A percentile compares a stretch with the other conserved stretches of the same genome.
phyloP scores from a whole-genome alignment of 1,284 basidiomycete species.

The Ceratobasidium sp. region DNA sequence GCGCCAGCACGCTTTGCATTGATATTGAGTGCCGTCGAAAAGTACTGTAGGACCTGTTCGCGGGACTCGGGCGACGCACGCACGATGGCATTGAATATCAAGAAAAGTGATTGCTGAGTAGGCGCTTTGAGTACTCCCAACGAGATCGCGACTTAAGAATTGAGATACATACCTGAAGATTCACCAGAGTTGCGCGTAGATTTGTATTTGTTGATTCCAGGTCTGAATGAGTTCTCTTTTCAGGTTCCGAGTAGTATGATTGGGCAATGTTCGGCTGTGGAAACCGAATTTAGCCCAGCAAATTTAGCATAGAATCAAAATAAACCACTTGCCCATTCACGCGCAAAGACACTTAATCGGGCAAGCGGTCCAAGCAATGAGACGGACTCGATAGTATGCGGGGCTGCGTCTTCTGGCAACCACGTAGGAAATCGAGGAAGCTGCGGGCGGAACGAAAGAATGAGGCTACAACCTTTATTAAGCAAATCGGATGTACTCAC shows the following conservation, averaged over 20 bases:
- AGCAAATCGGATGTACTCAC: constrained; percentile 51
- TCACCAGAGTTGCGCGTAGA: constrained; percentile 81
- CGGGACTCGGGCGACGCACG: constrained; percentile 82
- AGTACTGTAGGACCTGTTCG: constrained; percentile 87
- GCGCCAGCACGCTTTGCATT: constrained; percentile 86
- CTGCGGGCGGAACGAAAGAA: constrained; percentile 28
- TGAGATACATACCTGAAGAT: constrained; percentile 70
- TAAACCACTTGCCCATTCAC: constrained; percentile 79
- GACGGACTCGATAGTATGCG: constrained; percentile 67
- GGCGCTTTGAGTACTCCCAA: constrained; percentile 29
- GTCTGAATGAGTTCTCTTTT: constrained; percentile 77
- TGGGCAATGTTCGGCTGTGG: constrained; percentile 79
- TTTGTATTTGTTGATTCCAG: constrained; percentile 87
- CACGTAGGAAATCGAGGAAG: constrained; percentile 77
- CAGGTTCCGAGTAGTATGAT: constrained; percentile 85
- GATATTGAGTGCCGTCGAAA: constrained; percentile 76
- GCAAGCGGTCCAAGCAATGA: constrained; percentile 83
- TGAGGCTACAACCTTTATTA: background rate
- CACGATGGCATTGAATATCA: constrained; percentile 89
- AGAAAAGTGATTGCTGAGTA: constrained; percentile 78
- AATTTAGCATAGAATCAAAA: background rate
- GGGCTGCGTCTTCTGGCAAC: constrained; percentile 69
- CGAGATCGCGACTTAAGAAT: background rate
- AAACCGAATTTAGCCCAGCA: background rate
- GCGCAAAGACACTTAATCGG: constrained; percentile 82